Conservation (phyloP, 352 stramenopile genomes). For the Phytophthora meadii region DNA sequence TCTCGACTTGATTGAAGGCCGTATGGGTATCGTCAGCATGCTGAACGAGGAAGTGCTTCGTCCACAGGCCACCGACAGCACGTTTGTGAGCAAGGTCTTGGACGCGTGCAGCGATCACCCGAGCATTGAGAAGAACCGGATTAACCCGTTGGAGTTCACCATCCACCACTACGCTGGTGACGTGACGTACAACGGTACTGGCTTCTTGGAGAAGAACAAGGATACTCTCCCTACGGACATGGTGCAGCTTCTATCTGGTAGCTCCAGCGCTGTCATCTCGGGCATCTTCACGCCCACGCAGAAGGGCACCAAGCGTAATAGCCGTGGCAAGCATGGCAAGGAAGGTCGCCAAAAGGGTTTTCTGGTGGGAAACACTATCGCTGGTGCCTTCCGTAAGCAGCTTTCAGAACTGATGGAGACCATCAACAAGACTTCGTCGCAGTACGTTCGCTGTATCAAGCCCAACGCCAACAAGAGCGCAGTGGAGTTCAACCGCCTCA, state of each 20-base stretch:
- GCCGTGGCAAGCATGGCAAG: constrained; percentile 53
- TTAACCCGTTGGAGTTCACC: constrained; percentile 85
- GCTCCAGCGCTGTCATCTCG: constrained; percentile 63
- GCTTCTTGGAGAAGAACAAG: constrained; percentile 89
- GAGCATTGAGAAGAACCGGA: constrained; percentile 86
- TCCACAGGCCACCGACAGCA: constrained; percentile 81
- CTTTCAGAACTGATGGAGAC: constrained; percentile 87
- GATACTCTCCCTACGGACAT: constrained; percentile 85
- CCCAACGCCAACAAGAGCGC: constrained; percentile 90
- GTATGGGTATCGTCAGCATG: constrained; percentile 90
- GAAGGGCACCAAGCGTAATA: constrained; percentile 39
- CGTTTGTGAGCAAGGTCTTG: constrained; percentile 86
- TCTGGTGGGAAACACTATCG: constrained; percentile 84
- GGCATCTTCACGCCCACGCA: constrained; percentile 67
- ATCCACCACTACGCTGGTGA: constrained; percentile 87
- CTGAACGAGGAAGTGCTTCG: constrained; percentile 96
- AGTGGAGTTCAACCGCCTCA: constrained; percentile 81
- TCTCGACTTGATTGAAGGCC: constrained; percentile 90
- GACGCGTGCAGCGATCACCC: constrained; percentile 80
- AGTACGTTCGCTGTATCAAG: constrained; percentile 93
- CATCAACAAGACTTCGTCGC: constrained; percentile 88
- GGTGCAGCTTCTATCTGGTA: constrained; percentile 76
- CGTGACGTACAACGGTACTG: constrained; percentile 80
- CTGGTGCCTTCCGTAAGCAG: constrained; percentile 87
- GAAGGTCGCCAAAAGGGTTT: constrained; percentile 76